These are phyloP conservation scores for Populus simonii DNA, from an alignment of 345 rosid species.

Conservation along the genomic window DNA sequence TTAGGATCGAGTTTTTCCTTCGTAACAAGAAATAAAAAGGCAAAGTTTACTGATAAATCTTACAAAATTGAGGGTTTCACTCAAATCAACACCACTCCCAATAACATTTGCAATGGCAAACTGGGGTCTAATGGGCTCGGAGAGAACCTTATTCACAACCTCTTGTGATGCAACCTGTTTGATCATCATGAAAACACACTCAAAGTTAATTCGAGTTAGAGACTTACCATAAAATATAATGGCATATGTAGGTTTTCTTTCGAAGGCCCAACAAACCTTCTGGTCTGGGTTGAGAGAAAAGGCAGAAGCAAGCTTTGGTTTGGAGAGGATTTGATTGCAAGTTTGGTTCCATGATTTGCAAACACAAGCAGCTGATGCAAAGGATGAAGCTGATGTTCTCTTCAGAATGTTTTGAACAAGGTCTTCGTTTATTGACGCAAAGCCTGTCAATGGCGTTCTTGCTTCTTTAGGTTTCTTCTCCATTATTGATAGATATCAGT, in stretches of 20 bases:
- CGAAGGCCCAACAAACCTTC: slow-evolving; percentile 13
- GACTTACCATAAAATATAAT: background rate
- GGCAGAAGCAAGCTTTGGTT: slow-evolving; percentile 54
- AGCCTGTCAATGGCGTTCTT: background rate
- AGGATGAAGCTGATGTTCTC: background rate
- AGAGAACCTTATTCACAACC: slow-evolving; percentile 55
- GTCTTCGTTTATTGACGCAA: background rate
- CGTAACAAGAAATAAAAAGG: too few relatives aligned
- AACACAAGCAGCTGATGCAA: slow-evolving; percentile 38
- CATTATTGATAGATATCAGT: background rate
- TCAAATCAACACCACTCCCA: slow-evolving; percentile 13
- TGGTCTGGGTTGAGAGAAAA: slow-evolving; percentile 35
- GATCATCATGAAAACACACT: background rate
- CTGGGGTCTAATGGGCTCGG: slow-evolving; percentile 58
- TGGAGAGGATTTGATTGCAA: slow-evolving; percentile 39
- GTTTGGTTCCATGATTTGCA: slow-evolving; percentile 43
- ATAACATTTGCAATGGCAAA: slow-evolving; percentile 44
- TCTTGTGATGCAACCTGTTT: slow-evolving; percentile 44
- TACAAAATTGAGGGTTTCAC: slow-evolving; percentile 28
- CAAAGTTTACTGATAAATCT: background rate
- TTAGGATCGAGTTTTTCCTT: too few relatives aligned
- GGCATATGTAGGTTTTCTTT: background rate
- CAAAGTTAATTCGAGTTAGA: background rate
- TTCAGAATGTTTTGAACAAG: background rate
- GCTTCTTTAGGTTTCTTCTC: background rate